Percentiles rank a stretch among this genome's conserved stretches.
These are phyloP conservation scores for Mesembryanthemum crystallinum DNA, from an alignment of 148 eudicot genomes.

Conservation along the genomic window DNA sequence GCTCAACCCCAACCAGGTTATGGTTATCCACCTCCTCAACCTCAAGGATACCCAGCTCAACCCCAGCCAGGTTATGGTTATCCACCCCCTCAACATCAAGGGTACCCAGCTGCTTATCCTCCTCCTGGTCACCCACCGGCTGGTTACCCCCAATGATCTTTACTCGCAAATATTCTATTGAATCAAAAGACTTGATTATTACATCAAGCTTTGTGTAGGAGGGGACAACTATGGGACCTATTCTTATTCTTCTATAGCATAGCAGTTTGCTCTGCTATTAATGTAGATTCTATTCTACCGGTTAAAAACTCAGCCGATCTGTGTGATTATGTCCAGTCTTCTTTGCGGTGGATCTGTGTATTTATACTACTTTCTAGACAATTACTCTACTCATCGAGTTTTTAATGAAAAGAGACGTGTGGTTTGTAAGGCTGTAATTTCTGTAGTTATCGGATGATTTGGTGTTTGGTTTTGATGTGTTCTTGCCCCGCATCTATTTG, in stretches of 20 bases:
- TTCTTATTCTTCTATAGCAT: not conserved
- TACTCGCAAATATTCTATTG: not conserved
- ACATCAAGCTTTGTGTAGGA: not conserved
- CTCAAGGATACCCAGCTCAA: slow-evolving; percentile 42
- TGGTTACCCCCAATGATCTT: slow-evolving; percentile 24
- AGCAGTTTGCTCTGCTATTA: too few relatives aligned
- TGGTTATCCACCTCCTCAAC: slow-evolving; percentile 42
- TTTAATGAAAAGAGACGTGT: not conserved
- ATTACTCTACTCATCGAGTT: not conserved
- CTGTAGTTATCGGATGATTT: not conserved
- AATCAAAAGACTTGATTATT: not conserved
- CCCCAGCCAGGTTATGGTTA: slow-evolving; percentile 25
- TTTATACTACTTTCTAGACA: not conserved
- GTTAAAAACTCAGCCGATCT: not conserved
- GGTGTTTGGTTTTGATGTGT: too few relatives aligned
- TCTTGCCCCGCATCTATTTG: too few relatives aligned
- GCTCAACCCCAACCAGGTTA: slow-evolving; percentile 39
- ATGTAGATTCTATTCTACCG: not conserved
- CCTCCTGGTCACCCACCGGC: slow-evolving; percentile 30
- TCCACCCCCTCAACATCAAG: slow-evolving; percentile 37
- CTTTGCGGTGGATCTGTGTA: not conserved
- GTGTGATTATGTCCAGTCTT: not conserved
- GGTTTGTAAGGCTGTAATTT: not conserved
- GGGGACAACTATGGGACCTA: not conserved
- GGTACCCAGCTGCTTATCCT: slow-evolving; percentile 42